phyloP scores from a whole-genome alignment of 1,139 yeast species.

The Ogataea hybrid region DNA sequence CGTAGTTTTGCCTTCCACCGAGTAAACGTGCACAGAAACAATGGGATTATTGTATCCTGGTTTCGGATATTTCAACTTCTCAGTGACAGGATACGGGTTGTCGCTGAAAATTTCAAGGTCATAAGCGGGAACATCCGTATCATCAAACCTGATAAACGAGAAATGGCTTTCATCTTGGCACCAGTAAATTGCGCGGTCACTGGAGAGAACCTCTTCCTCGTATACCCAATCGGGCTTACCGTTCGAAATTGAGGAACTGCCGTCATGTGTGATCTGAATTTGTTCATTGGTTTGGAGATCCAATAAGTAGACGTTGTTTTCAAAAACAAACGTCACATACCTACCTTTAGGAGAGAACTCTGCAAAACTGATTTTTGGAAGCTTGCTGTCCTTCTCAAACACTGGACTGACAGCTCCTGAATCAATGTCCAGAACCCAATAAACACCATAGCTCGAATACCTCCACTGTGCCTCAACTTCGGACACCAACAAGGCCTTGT shows the following conservation, averaged over 20 bases:
- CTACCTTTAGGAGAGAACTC: conserved; percentile 75
- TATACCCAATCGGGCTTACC: conserved; percentile 97
- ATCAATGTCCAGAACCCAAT: conserved; percentile 58
- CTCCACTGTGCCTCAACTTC: conserved; percentile 63
- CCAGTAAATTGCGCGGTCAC: conserved; percentile 84
- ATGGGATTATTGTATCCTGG: conserved; percentile 79
- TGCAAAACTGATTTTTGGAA: conserved; percentile 49
- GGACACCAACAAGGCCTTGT: conserved; percentile 49
- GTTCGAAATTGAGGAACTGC: conserved; percentile 64
- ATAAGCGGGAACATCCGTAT: conserved; percentile 63
- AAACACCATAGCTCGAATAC: conserved; percentile 66
- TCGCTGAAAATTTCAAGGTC: conserved; percentile 60
- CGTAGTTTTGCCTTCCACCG: conserved; percentile 29
- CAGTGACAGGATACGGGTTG: conserved; percentile 55
- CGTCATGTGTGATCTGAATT: conserved; percentile 62
- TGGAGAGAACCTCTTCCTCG: conserved; percentile 81
- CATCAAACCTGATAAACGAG: conserved; percentile 68
- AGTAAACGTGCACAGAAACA: conserved; percentile 47
- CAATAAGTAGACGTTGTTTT: conserved; percentile 57
- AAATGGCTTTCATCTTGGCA: conserved; percentile 65
- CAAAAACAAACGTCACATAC: conserved; percentile 62
- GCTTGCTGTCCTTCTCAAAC: conserved; percentile 22
- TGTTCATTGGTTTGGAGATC: conserved; percentile 21
- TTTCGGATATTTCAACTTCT: conserved; percentile 75
- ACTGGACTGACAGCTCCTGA: conserved; percentile 42